Evolutionary conservation across 805 yeast species (phyloP).

Genomic region (Nakazawaea pomicola): DNA sequence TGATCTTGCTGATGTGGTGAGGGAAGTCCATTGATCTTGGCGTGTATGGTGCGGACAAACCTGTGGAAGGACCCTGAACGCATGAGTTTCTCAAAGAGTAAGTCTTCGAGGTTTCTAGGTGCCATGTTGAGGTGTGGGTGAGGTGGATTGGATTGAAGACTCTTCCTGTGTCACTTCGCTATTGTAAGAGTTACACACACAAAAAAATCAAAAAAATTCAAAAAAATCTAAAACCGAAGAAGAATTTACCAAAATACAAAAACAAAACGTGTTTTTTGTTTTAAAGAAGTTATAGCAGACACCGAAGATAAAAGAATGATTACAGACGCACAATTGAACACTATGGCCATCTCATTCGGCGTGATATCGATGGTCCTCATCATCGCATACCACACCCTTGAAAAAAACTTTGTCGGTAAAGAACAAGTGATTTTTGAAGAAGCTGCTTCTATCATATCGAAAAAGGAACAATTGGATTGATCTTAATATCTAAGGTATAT

Average conservation of each 20-base stretch:
- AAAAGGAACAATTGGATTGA: not conserved
- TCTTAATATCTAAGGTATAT: too few relatives aligned
- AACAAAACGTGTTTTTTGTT: not conserved
- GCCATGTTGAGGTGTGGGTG: too few relatives aligned
- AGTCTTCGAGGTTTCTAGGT: constrained; percentile 13
- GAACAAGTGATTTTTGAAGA: constrained; percentile 1
- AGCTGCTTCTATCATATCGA: too few relatives aligned
- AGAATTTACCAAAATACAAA: too few relatives aligned
- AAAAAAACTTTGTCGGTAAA: constrained; percentile 19
- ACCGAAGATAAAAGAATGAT: too few relatives aligned
- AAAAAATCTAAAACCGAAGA: not conserved
- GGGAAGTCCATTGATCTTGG: constrained; percentile 56
- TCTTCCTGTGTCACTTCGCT: too few relatives aligned
- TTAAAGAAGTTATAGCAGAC: not conserved
- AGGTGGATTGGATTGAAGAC: too few relatives aligned
- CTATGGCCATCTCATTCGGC: constrained; percentile 70
- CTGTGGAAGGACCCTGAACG: constrained; percentile 55
- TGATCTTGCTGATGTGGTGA: constrained; percentile 31
- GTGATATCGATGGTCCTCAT: constrained; percentile 66
- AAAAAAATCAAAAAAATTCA: not conserved
- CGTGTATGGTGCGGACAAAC: constrained; percentile 59
- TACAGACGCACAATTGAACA: constrained; percentile 73
- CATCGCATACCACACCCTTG: constrained; percentile 53
- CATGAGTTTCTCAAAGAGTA: constrained; percentile 30
- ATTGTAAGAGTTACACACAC: too few relatives aligned